These are phyloP conservation scores for Myriangium duriaei DNA, from an alignment of 2,329 filamentous ascomycete genomes.

Conservation along the genomic window DNA sequence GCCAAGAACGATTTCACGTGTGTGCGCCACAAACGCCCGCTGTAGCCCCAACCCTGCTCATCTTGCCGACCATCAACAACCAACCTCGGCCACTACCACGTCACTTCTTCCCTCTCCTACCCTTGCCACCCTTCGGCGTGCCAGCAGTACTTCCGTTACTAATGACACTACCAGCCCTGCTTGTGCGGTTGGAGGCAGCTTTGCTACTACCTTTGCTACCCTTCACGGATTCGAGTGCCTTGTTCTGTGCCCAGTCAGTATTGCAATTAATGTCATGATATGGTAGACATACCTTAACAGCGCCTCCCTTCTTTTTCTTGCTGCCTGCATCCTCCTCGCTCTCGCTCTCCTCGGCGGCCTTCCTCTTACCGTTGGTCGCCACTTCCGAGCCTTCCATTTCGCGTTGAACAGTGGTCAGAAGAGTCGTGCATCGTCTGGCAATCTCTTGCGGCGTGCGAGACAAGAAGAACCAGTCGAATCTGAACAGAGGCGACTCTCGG, in stretches of 20 bases:
- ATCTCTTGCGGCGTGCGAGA: slow-evolving; percentile 89
- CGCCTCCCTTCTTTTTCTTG: slow-evolving; percentile 89
- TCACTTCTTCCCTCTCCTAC: slow-evolving; percentile 35
- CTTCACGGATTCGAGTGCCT: slow-evolving; percentile 82
- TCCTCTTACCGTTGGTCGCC: slow-evolving; percentile 61
- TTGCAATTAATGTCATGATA: slow-evolving; percentile 9
- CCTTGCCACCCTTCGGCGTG: slow-evolving; percentile 29
- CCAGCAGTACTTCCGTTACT: slow-evolving; percentile 53
- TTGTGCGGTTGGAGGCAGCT: slow-evolving; percentile 61
- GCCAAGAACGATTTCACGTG: no score
- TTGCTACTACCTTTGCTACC: slow-evolving; percentile 49
- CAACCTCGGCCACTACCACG: no score
- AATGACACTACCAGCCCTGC: slow-evolving; percentile 75
- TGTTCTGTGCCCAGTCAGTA: slow-evolving; percentile 53
- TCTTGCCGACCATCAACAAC: no score
- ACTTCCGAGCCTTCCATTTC: slow-evolving; percentile 67
- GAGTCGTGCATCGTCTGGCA: slow-evolving; percentile 79
- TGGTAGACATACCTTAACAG: slow-evolving; percentile 58
- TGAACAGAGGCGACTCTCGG: slow-evolving; percentile 82
- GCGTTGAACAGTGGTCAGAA: slow-evolving; percentile 86
- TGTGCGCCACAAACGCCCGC: no score
- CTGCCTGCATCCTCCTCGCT: slow-evolving; percentile 73
- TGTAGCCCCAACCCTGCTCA: no score
- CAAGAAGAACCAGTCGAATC: slow-evolving; percentile 99
- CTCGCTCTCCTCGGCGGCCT: slow-evolving; percentile 71